These are phyloP conservation scores for Citropsis articulata DNA, from an alignment of 345 rosid genomes.

Conservation along the genomic window DNA sequence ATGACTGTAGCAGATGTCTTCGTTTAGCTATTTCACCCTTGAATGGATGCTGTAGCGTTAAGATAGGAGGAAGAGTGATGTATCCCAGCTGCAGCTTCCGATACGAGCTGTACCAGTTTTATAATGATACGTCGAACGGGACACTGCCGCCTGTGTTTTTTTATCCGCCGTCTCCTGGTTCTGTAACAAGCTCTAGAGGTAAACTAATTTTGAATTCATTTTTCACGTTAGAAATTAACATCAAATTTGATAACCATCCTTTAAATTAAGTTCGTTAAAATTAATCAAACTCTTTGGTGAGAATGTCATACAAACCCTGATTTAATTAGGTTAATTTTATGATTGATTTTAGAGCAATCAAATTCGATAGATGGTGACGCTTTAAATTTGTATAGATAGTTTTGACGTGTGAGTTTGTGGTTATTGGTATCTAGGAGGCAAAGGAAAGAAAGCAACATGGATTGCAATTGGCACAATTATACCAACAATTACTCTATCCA, in stretches of 20 bases:
- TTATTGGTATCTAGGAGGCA: not conserved
- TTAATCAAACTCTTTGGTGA: too few species aligned
- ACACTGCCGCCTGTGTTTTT: not conserved
- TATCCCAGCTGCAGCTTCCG: conserved; percentile 33
- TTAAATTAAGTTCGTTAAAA: too few species aligned
- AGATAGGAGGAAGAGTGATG: conserved; percentile 25
- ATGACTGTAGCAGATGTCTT: conserved; percentile 22
- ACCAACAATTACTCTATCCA: not conserved
- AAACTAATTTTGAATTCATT: not conserved
- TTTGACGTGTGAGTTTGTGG: too few species aligned
- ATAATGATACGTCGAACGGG: not conserved
- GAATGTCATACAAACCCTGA: not conserved
- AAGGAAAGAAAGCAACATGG: not conserved
- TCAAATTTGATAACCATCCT: too few species aligned
- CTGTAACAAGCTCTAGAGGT: not conserved
- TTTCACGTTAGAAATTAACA: too few species aligned
- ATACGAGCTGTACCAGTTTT: conserved; percentile 30
- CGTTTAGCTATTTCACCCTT: not conserved
- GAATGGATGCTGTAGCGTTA: not conserved
- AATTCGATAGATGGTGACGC: too few species aligned
- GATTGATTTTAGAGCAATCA: too few species aligned
- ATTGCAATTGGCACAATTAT: conserved; percentile 10
- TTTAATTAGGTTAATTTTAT: not conserved
- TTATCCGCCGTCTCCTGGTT: not conserved
- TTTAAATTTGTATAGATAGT: too few species aligned